Base-by-base conservation (phyloP, 2,329 filamentous ascomycete species). In the Sporothrix humicola region DNA sequence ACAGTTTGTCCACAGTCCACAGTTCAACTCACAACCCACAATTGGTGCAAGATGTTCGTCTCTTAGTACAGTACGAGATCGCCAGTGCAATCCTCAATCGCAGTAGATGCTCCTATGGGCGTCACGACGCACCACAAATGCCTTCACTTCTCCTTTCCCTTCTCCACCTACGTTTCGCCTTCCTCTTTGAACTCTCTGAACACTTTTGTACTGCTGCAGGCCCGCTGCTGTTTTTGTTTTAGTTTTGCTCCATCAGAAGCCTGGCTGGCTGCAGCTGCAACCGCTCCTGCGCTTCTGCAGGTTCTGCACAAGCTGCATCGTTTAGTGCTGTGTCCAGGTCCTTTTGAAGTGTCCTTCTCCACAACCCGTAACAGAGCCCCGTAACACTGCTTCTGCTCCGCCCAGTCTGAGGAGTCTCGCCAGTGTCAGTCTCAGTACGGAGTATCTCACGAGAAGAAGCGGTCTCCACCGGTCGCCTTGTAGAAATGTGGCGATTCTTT, bases 401-500 rank as follows among this genome's bases (percentile, higher is more conserved):
- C 61, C 42, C n/a, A n/a, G 15, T 44, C 42, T 58, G 31, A 37
- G 31, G 31, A 37, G 31, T 26, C 23, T 26, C 23, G 23, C 23
- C 23, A 26, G 23, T 8, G 31, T 37, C 31, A 37, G 46, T 48
- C 46, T 48, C 31, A 26, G 23, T 26, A n/a, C n/a, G n/a, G n/a
- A n/a, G n/a, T n/a, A n/a, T 17, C 59, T 20, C 20, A 9, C 3
- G 46, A 48, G 12, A 58, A 58, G 20, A n/a, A 56, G 68, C 52
- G 68, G 68, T 70, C 50, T 58, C 68, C 52, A 71, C 69, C 69
- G 69, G 54, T 71, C 69, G 69, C 69, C 69, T 61, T 71, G 69
- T 71, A 54, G 48, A 58, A 59, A 20, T 26, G 46, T 54, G 65
- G 61, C 61, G 10, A 23, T 17, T 5, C 44, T 46, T 46, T 63